Percentiles rank a stretch among this genome's conserved stretches.
Conservation (phyloP, 2,329 filamentous ascomycete species). For the Colletotrichum destructivum region DNA sequence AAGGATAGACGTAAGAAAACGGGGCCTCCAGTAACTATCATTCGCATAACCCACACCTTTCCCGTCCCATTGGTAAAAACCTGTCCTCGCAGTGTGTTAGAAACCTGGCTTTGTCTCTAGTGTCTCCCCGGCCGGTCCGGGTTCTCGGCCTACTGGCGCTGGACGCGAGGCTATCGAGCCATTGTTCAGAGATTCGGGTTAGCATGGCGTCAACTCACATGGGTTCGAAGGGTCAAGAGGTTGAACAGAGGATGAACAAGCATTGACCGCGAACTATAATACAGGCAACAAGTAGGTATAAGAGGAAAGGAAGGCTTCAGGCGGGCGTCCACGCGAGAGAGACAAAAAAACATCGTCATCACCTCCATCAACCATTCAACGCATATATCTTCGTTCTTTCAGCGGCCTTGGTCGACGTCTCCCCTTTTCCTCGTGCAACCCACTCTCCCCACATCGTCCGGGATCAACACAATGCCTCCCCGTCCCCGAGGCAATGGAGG, state of each 20-base stretch:
- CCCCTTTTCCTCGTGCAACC: neutral
- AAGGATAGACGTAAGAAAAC: neutral
- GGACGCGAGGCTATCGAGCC: neutral
- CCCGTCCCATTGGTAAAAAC: neutral
- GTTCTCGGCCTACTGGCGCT: neutral
- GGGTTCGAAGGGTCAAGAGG: neutral
- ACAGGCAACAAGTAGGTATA: slow-evolving; percentile 43
- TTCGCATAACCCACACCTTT: neutral
- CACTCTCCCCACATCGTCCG: slow-evolving; percentile 5
- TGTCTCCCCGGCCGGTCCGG: neutral
- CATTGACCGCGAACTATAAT: slow-evolving; percentile 42
- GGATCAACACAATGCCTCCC: slow-evolving; percentile 17
- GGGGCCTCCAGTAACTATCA: neutral
- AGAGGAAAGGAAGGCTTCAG: slow-evolving; percentile 39
- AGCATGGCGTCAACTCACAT: neutral
- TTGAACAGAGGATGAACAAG: slow-evolving; percentile 45
- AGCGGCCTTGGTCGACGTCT: slow-evolving; percentile 20
- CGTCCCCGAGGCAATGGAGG: slow-evolving; percentile 7
- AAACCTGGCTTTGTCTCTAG: neutral
- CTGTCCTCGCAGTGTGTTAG: neutral
- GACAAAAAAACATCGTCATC: slow-evolving; percentile 32
- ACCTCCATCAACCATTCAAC: slow-evolving; percentile 34
- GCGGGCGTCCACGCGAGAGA: slow-evolving; percentile 40
- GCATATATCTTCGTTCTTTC: slow-evolving; percentile 38
- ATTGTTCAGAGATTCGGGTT: neutral